phyloP scores from a whole-genome alignment of 306 rosid genomes.

The Cucurbita argyrosperma region DNA sequence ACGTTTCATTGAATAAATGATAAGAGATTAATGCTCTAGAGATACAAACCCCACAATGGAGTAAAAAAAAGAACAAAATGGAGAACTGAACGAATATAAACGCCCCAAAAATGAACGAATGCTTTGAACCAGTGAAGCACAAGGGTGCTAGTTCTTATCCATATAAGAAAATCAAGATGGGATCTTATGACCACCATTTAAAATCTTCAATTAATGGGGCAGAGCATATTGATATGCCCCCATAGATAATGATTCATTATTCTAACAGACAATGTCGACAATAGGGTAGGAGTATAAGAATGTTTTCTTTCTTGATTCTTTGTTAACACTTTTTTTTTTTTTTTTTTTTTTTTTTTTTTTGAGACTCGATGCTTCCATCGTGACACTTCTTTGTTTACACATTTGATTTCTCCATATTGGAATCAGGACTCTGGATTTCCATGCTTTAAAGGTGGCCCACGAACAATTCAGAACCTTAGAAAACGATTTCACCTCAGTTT shows the following conservation, averaged over 20 bases:
- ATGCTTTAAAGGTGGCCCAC: constrained; percentile 91
- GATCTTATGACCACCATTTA: background rate
- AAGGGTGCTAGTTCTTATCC: background rate
- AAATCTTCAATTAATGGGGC: background rate
- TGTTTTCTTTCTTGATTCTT: no score
- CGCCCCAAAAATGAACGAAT: background rate
- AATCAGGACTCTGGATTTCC: constrained; percentile 93
- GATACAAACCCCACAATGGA: no score
- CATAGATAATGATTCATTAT: background rate
- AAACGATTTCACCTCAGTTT: constrained; percentile 87
- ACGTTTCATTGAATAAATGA: no score
- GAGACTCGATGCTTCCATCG: no score
- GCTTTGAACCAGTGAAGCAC: background rate
- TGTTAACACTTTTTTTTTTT: background rate
- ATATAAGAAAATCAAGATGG: background rate
- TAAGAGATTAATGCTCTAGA: no score
- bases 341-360: background rate
- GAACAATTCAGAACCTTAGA: constrained; percentile 91
- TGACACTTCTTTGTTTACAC: constrained; percentile 2
- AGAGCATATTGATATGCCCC: background rate
- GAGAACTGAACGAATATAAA: no score
- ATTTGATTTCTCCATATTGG: constrained; percentile 15
- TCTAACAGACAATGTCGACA: background rate
- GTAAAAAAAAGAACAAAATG: no score
- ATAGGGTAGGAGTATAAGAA: background rate